Percentiles rank a stretch among this genome's conserved stretches.
Conservation (phyloP, 495 filamentous ascomycete species). For the Letharia lupina region DNA sequence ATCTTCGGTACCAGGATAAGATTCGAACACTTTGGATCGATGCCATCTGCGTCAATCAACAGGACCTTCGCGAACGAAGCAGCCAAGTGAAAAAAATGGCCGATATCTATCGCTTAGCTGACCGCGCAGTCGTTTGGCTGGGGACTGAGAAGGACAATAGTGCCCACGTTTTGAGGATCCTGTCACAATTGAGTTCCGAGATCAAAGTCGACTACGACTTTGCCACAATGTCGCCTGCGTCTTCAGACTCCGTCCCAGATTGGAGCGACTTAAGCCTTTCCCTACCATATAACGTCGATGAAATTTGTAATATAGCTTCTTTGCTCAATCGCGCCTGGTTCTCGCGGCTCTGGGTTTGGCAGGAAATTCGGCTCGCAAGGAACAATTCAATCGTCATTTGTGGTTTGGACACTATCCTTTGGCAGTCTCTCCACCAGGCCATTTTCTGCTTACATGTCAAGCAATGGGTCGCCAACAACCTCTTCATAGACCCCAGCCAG, state of each 20-base stretch:
- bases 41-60: slow-evolving; percentile 6
- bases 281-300: background rate
- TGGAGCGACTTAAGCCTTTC: background rate
- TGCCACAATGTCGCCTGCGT: background rate
- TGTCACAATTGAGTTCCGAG: slow-evolving; percentile 1
- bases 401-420: background rate
- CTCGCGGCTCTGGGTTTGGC: slow-evolving; percentile 12
- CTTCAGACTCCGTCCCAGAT: background rate
- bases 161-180: background rate
- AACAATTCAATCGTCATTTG: slow-evolving; percentile 3
- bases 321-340: slow-evolving; percentile 4
- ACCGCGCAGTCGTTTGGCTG: slow-evolving; percentile 13
- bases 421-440: background rate
- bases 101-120: slow-evolving; percentile 1
- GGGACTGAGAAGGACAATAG: slow-evolving; percentile 10
- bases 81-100: slow-evolving; percentile 11
- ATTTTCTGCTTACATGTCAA: background rate
- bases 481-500: background rate
- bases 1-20: slow-evolving; percentile 3
- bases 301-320: background rate
- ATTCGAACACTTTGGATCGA: slow-evolving; percentile 10
- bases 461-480: accelerated
- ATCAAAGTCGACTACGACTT: slow-evolving; percentile 3
- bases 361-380: slow-evolving; percentile 5
- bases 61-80: slow-evolving; percentile 5